Percentiles rank a stretch among this genome's conserved stretches.
Conservation (phyloP, 176 grass and related monocot genomes). For the Eragrostis nindensis region DNA sequence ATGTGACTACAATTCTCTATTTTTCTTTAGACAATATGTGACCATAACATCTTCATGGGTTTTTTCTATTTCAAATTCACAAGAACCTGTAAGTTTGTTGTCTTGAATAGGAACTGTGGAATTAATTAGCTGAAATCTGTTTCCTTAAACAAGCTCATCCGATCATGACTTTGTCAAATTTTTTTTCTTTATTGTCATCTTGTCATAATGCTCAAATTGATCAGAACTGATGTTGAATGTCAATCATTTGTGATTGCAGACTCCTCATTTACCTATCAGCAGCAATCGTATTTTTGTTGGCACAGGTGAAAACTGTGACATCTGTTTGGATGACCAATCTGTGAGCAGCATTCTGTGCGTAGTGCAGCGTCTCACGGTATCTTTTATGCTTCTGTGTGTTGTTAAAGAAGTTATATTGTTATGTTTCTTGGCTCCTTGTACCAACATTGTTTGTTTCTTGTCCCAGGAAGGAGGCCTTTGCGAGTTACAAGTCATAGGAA, state of each 20-base stretch:
- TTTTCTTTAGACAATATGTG: background rate
- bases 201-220: background rate
- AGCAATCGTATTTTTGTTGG: slow-evolving; percentile 42
- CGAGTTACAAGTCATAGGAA: slow-evolving; percentile 64
- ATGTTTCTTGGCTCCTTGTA: slow-evolving; percentile 22
- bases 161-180: background rate
- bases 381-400: slow-evolving; percentile 21
- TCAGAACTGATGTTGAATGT: slow-evolving; percentile 17
- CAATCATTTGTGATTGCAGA: slow-evolving; percentile 50
- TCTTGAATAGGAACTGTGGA: background rate
- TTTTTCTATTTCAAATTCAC: background rate
- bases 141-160: background rate
- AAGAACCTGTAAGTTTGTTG: background rate
- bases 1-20: slow-evolving; percentile 15
- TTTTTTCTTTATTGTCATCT: slow-evolving; percentile 25
- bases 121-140: background rate
- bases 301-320: slow-evolving; percentile 38
- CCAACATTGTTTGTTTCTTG: slow-evolving; percentile 26
- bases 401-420: slow-evolving; percentile 11
- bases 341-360: slow-evolving; percentile 54
- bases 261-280: slow-evolving; percentile 46
- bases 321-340: slow-evolving; percentile 48
- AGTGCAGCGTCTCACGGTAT: slow-evolving; percentile 54
- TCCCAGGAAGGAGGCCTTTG: slow-evolving; percentile 24
- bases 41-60: background rate